phyloP scores from a whole-genome alignment of 257 asterid genomes.

The Solanum rostratum region DNA sequence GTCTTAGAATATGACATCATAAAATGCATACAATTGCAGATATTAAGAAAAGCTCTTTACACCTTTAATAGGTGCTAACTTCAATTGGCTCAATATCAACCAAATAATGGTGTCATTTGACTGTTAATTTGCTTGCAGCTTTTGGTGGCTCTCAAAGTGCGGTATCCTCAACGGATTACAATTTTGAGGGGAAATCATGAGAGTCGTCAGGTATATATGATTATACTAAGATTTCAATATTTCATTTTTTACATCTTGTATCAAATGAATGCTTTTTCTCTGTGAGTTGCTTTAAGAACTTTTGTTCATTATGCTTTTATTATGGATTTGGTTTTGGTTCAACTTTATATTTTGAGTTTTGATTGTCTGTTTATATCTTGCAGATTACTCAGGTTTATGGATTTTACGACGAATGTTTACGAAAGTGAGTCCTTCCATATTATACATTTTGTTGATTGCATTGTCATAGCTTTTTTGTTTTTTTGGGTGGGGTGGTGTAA shows the following conservation, averaged over 20 bases:
- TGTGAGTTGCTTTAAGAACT: background rate
- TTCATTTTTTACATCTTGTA: background rate
- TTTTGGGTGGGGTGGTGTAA: background rate
- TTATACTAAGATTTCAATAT: background rate
- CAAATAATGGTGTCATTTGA: background rate
- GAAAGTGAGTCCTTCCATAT: slow-evolving; percentile 31
- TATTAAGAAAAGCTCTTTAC: background rate
- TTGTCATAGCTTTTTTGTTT: background rate
- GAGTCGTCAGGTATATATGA: slow-evolving; percentile 48
- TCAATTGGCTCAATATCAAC: background rate
- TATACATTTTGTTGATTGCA: background rate
- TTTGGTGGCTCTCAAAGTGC: slow-evolving; percentile 41
- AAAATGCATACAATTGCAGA: background rate
- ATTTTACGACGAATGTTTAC: slow-evolving; percentile 45
- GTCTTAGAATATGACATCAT: background rate
- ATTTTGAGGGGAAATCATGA: slow-evolving; percentile 82
- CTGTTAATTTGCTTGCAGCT: slow-evolving; percentile 17
- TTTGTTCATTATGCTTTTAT: background rate
- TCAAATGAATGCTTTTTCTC: background rate
- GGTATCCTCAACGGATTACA: slow-evolving; percentile 37
- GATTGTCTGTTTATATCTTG: slow-evolving; percentile 5
- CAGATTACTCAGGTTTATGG: slow-evolving; percentile 55
- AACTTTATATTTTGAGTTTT: background rate
- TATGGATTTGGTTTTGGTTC: background rate
- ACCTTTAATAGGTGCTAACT: background rate